Conservation (phyloP, 768 basidiomycete species). For the Auricularia heimuer region DNA sequence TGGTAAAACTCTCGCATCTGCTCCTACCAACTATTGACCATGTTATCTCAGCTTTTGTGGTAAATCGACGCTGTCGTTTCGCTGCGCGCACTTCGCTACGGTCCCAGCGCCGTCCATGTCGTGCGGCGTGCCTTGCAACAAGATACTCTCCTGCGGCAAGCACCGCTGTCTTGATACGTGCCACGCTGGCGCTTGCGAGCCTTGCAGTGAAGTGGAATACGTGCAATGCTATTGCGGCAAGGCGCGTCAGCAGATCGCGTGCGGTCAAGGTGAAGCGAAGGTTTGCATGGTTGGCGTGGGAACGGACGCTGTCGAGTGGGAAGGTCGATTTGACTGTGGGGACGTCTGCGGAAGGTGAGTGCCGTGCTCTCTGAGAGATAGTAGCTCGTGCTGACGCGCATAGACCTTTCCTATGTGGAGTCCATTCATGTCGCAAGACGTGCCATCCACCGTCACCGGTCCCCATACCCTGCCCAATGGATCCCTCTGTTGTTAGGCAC, state of each 20-base stretch:
- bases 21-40: background rate
- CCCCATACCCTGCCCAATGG: constrained; percentile 58
- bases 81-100: constrained; percentile 39
- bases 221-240: constrained; percentile 77
- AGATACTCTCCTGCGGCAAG: constrained; percentile 55
- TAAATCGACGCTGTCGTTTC: constrained; percentile 44
- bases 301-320: constrained; percentile 44
- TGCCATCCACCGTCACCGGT: constrained; percentile 67
- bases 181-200: constrained; percentile 65
- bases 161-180: constrained; percentile 64
- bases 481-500: constrained; percentile 53
- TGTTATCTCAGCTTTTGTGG: constrained; percentile 33
- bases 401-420: constrained; percentile 65
- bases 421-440: constrained; percentile 58
- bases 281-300: constrained; percentile 28
- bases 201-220: constrained; percentile 46
- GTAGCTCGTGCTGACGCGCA: no score
- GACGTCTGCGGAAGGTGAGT: constrained; percentile 47
- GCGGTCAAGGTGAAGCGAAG: constrained; percentile 50
- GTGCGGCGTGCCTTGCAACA: constrained; percentile 30
- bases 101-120: constrained; percentile 17
- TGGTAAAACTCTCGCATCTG: constrained; percentile 38
- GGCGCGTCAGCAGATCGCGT: constrained; percentile 45
- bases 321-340: constrained; percentile 55
- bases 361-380: background rate